A percentile compares a stretch with the other conserved stretches of the same genome.
phyloP scores from a whole-genome alignment of 768 basidiomycete species.

The Cantharellus cinnabarinus region DNA sequence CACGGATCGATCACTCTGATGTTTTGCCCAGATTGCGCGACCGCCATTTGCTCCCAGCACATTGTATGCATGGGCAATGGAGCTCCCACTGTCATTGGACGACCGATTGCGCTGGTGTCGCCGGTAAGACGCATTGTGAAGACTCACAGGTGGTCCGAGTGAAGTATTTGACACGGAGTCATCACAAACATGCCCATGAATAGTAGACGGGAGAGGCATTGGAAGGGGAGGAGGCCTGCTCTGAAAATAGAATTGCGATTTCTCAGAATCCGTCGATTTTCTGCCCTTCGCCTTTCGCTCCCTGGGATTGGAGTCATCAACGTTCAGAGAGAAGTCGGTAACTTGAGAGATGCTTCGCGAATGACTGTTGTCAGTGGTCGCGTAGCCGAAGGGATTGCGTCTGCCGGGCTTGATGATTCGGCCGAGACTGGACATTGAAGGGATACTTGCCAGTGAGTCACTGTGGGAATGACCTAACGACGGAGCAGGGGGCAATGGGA shows the following conservation, averaged over 20 bases:
- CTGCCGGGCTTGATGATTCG: slow-evolving; percentile 39
- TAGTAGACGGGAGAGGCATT: slow-evolving; percentile 11
- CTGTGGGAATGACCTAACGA: slow-evolving; percentile 24
- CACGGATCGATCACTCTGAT: slow-evolving; percentile 18
- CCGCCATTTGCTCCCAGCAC: slow-evolving; percentile 32
- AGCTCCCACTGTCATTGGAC: slow-evolving; percentile 28
- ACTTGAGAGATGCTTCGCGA: slow-evolving; percentile 36
- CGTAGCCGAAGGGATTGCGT: slow-evolving; percentile 58
- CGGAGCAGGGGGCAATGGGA: slow-evolving; percentile 22
- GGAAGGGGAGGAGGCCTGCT: slow-evolving; percentile 16
- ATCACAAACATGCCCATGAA: slow-evolving; percentile 34
- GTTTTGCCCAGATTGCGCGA: slow-evolving; percentile 38
- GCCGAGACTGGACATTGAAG: slow-evolving; percentile 64
- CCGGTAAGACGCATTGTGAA: slow-evolving; percentile 49
- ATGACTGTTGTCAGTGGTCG: slow-evolving; percentile 35
- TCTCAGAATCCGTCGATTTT: slow-evolving; percentile 43
- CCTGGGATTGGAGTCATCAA: neutral
- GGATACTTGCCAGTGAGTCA: slow-evolving; percentile 51
- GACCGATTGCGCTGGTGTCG: slow-evolving; percentile 11
- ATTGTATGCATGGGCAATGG: slow-evolving; percentile 35
- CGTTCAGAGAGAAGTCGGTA: slow-evolving; percentile 38
- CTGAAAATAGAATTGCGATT: slow-evolving; percentile 58
- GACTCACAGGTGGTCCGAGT: slow-evolving; percentile 43
- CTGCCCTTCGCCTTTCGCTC: slow-evolving; percentile 22
- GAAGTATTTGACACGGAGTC: slow-evolving; percentile 35